Conservation (phyloP, 2,329 filamentous ascomycete species). For the Curvularia sp. region DNA sequence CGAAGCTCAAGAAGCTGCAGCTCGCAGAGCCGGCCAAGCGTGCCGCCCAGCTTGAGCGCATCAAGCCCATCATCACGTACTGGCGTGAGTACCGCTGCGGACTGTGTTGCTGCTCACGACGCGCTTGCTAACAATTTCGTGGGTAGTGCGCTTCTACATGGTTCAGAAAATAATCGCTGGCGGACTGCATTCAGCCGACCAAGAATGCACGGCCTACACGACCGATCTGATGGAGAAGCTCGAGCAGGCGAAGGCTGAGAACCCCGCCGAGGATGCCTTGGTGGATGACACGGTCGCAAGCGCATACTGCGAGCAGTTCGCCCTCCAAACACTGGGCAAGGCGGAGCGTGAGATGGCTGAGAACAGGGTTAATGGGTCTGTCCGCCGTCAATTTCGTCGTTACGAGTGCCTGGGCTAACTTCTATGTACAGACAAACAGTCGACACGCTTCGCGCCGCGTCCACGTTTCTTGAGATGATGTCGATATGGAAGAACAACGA, state of each 20-base stretch:
- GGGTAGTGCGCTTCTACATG: slow-evolving; percentile 64
- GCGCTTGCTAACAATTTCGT: slow-evolving; percentile 24
- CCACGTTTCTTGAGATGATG: slow-evolving; percentile 88
- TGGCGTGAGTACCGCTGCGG: slow-evolving; percentile 73
- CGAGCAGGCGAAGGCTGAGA: slow-evolving; percentile 77
- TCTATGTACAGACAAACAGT: slow-evolving; percentile 74
- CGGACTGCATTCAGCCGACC: slow-evolving; percentile 77
- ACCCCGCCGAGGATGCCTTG: slow-evolving; percentile 81
- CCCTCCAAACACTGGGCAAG: slow-evolving; percentile 82
- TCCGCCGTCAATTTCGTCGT: slow-evolving; percentile 14
- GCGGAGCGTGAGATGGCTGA: slow-evolving; percentile 82
- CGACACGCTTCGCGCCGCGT: slow-evolving; percentile 90
- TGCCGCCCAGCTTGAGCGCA: slow-evolving; percentile 80
- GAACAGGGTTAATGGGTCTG: slow-evolving; percentile 80
- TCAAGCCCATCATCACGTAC: slow-evolving; percentile 89
- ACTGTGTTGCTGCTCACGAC: not conserved
- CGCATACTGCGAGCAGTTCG: slow-evolving; percentile 94
- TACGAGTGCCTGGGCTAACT: slow-evolving; percentile 10
- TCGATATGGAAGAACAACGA: slow-evolving; percentile 81
- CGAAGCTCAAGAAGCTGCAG: slow-evolving; percentile 78
- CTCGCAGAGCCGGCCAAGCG: slow-evolving; percentile 83
- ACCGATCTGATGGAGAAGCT: slow-evolving; percentile 88
- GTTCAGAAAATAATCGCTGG: slow-evolving; percentile 89
- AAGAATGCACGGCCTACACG: slow-evolving; percentile 82
- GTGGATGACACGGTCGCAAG: slow-evolving; percentile 84